Conservation (phyloP, 345 rosid genomes). For the Durio zibethinus region DNA sequence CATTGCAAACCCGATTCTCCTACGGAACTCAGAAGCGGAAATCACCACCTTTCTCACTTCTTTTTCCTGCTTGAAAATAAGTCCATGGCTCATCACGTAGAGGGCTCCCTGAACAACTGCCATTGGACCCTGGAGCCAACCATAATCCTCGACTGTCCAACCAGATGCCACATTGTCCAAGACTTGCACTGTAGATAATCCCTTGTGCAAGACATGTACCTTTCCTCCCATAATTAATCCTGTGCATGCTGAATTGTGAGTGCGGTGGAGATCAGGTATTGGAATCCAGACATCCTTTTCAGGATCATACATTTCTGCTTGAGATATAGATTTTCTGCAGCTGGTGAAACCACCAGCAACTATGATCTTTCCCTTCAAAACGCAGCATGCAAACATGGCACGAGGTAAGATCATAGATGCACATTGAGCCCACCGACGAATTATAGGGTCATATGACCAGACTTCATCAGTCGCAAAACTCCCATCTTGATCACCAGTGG, state of each 20-base stretch:
- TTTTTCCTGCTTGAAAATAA: slow-evolving; percentile 58
- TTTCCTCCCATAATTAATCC: slow-evolving; percentile 69
- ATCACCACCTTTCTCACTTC: slow-evolving; percentile 49
- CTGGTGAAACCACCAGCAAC: slow-evolving; percentile 95
- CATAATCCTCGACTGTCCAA: slow-evolving; percentile 77
- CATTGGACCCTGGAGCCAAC: slow-evolving; percentile 92
- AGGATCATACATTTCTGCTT: slow-evolving; percentile 90
- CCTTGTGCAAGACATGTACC: slow-evolving; percentile 83
- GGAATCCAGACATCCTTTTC: slow-evolving; percentile 72
- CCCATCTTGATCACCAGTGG: slow-evolving; percentile 93
- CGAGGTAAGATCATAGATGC: slow-evolving; percentile 91
- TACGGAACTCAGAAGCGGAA: slow-evolving; percentile 80
- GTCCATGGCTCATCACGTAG: slow-evolving; percentile 68
- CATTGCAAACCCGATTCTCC: slow-evolving; percentile 82
- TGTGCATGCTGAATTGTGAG: slow-evolving; percentile 89
- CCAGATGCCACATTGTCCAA: slow-evolving; percentile 53
- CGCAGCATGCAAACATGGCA: slow-evolving; percentile 93
- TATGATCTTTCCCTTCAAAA: slow-evolving; percentile 75
- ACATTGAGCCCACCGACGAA: slow-evolving; percentile 57
- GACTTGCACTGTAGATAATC: slow-evolving; percentile 81
- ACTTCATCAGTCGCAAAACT: slow-evolving; percentile 90
- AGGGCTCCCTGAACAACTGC: slow-evolving; percentile 64
- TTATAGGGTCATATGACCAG: slow-evolving; percentile 86
- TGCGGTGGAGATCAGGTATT: slow-evolving; percentile 77
- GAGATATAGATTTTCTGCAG: slow-evolving; percentile 82